Evolutionary conservation across 495 filamentous ascomycete species (phyloP).

Genomic region (Penicillium daleae): DNA sequence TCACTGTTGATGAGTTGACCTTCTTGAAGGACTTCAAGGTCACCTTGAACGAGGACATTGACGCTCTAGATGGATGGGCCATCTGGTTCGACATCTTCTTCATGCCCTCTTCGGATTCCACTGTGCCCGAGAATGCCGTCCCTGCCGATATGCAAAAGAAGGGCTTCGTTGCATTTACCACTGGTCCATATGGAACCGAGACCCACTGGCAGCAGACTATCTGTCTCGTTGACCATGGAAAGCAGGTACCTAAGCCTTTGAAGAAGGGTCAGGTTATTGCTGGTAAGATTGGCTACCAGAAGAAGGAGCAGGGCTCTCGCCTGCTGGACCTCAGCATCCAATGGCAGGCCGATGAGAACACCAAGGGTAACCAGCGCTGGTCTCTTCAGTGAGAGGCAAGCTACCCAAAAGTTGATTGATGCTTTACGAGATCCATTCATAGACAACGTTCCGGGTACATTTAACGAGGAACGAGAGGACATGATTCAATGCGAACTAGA

Average conservation of each 20-base stretch:
- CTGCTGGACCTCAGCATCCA: slow-evolving; percentile 52
- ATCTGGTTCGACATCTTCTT: slow-evolving; percentile 73
- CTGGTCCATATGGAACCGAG: slow-evolving; percentile 53
- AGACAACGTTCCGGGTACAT: neutral
- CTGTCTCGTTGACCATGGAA: slow-evolving; percentile 50
- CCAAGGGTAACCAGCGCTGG: slow-evolving; percentile 45
- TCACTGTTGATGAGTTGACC: slow-evolving; percentile 58
- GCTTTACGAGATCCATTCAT: neutral
- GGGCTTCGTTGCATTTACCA: slow-evolving; percentile 56
- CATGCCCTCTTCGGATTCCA: slow-evolving; percentile 50
- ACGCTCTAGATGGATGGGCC: slow-evolving; percentile 61
- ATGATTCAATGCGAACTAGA: neutral
- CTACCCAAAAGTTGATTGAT: slow-evolving; percentile 11
- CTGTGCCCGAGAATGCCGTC: slow-evolving; percentile 47
- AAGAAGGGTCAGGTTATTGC: slow-evolving; percentile 55
- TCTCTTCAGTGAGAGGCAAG: slow-evolving; percentile 34
- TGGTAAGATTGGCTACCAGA: slow-evolving; percentile 55
- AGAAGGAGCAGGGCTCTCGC: slow-evolving; percentile 49
- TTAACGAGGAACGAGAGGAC: neutral
- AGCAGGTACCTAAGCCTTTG: slow-evolving; percentile 36
- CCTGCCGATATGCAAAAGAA: slow-evolving; percentile 51
- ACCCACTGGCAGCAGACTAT: slow-evolving; percentile 60
- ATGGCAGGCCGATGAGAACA: slow-evolving; percentile 44
- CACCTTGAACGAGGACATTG: slow-evolving; percentile 57
- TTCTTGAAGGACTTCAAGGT: slow-evolving; percentile 60